Conservation (phyloP, 2,329 filamentous ascomycete genomes). For the Trichoderma sp. region DNA sequence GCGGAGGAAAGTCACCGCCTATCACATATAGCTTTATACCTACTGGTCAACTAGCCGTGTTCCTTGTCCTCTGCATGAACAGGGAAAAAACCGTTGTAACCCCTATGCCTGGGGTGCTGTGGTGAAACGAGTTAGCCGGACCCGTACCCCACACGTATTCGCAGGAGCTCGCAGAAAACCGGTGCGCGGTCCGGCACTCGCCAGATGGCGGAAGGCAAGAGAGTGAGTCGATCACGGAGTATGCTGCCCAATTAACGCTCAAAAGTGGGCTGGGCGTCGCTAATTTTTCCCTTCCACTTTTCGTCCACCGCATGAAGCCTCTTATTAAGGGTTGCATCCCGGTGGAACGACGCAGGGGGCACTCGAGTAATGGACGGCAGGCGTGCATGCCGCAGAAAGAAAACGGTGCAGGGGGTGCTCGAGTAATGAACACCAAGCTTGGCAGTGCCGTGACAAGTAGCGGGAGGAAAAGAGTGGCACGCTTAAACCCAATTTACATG, state of each 20-base stretch:
- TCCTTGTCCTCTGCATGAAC: neutral
- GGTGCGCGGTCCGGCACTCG: neutral
- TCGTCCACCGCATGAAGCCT: neutral
- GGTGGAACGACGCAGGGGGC: neutral
- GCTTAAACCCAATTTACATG: neutral
- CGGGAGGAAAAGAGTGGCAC: neutral
- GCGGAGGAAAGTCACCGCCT: neutral
- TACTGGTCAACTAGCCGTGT: neutral
- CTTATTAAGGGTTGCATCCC: slow-evolving; percentile 9
- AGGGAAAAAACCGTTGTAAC: neutral
- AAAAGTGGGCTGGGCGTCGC: neutral
- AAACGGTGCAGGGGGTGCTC: neutral
- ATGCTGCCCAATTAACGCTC: neutral
- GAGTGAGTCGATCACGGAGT: neutral
- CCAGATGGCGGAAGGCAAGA: neutral
- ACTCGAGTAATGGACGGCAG: slow-evolving; percentile 16
- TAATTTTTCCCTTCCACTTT: neutral
- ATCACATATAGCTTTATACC: neutral
- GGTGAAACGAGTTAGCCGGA: slow-evolving; percentile 11
- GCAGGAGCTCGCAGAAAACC: neutral
- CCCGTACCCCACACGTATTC: neutral
- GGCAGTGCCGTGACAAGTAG: neutral
- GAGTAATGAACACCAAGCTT: slow-evolving; percentile 20
- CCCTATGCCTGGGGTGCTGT: slow-evolving; percentile 9
- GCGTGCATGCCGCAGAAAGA: neutral